These are phyloP conservation scores for Fusarium ambrosium DNA, from an alignment of 2,329 filamentous ascomycete species.

Conservation along the genomic window DNA sequence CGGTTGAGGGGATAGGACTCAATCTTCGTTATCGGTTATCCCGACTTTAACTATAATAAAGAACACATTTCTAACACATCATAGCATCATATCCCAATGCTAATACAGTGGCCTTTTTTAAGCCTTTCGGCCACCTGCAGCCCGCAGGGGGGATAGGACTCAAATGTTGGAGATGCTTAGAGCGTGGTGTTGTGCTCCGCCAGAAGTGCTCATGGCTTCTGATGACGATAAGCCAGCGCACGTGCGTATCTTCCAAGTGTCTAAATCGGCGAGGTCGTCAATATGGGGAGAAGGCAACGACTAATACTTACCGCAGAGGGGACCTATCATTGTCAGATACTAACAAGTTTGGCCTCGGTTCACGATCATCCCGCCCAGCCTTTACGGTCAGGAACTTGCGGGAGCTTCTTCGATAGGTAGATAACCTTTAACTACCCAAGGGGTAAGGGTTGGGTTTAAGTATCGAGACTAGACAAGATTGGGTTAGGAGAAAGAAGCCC, in stretches of 20 bases:
- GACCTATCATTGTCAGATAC: no score
- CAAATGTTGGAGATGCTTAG: not conserved
- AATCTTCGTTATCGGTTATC: no score
- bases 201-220: not conserved
- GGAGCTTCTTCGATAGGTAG: not conserved
- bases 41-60: no score
- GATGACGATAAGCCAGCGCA: not conserved
- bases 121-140: no score
- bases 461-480: not conserved
- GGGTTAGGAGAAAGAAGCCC: not conserved
- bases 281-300: not conserved
- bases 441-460: not conserved
- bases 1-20: not conserved
- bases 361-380: not conserved
- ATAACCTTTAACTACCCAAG: not conserved
- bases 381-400: not conserved
- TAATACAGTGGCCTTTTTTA: no score
- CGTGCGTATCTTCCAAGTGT: not conserved
- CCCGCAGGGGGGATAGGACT: not conserved
- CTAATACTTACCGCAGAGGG: not conserved
- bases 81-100: no score
- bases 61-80: no score
- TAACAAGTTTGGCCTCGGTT: not conserved
- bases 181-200: not conserved
- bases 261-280: not conserved